Percentiles rank a stretch among this genome's conserved stretches.
These are phyloP conservation scores for Pleurozium schreberi DNA, from an alignment of 225 moss, liverwort and hornwort genomes.

Conservation along the genomic window DNA sequence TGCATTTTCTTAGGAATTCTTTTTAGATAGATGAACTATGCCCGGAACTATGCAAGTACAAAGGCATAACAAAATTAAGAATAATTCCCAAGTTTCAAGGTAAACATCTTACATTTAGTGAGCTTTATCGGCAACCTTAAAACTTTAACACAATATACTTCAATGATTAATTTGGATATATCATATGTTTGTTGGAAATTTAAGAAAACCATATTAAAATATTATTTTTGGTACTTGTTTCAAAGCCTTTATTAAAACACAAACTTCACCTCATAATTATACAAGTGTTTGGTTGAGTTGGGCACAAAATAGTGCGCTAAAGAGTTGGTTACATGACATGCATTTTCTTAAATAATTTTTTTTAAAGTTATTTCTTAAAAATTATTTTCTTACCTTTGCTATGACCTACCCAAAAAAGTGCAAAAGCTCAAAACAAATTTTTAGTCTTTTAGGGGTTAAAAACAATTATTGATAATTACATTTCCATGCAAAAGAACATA, in stretches of 20 bases:
- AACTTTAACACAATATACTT: background rate
- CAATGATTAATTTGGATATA: background rate
- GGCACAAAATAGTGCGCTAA: background rate
- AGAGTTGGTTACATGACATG: background rate
- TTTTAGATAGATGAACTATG: background rate
- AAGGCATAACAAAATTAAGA: background rate
- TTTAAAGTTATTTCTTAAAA: too few relatives aligned
- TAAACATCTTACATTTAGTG: rapidly evolving
- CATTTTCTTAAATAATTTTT: rapidly evolving
- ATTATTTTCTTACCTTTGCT: rapidly evolving
- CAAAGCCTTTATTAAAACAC: rapidly evolving
- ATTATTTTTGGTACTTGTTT: rapidly evolving
- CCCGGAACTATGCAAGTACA: too few relatives aligned
- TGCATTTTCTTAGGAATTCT: too few relatives aligned
- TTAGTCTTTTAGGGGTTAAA: rapidly evolving
- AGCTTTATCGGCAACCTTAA: too few relatives aligned
- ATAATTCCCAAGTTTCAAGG: rapidly evolving
- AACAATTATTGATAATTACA: background rate
- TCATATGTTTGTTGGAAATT: rapidly evolving
- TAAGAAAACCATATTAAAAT: background rate
- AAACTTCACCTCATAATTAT: background rate
- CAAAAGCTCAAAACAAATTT: rapidly evolving
- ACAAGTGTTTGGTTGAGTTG: too few relatives aligned
- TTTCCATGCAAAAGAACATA: background rate
- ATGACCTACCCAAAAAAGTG: too few relatives aligned